phyloP scores from a whole-genome alignment of 805 yeast genomes.

The Candida dajiaensis region DNA sequence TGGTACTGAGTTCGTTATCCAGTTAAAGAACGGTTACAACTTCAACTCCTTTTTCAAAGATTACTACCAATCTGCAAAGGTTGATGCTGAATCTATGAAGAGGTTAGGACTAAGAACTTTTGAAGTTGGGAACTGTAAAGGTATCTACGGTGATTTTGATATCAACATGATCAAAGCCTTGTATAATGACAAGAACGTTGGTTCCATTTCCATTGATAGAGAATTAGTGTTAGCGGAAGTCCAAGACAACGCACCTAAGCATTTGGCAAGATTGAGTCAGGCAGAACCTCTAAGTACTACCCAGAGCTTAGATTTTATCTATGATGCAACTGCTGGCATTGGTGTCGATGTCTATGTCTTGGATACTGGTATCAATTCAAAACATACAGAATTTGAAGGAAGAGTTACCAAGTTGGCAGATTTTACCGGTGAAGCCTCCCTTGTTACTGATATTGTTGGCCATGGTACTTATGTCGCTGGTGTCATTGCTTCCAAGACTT shows the following conservation, averaged over 20 bases:
- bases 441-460: constrained; percentile 32
- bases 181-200: constrained; percentile 30
- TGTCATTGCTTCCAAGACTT: constrained; percentile 41
- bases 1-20: constrained; percentile 22
- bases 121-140: constrained; percentile 28
- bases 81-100: constrained; percentile 10
- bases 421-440: constrained; percentile 32
- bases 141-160: constrained; percentile 32
- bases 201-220: constrained; percentile 32
- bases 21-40: constrained; percentile 19
- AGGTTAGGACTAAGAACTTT: constrained; percentile 17
- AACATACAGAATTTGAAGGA: constrained; percentile 38
- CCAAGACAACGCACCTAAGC: constrained; percentile 38
- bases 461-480: constrained; percentile 60
- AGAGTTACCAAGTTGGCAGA: constrained; percentile 39
- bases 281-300: constrained; percentile 18
- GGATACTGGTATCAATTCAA: constrained; percentile 33
- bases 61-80: constrained; percentile 9
- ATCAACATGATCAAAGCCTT: constrained; percentile 25
- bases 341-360: constrained; percentile 33
- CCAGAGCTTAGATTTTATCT: constrained; percentile 32
- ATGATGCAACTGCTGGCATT: constrained; percentile 36
- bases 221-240: constrained; percentile 30
- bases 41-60: constrained; percentile 14
- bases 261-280: constrained; percentile 37